Conservation (phyloP, 345 rosid species). For the Iberis pinnata region DNA sequence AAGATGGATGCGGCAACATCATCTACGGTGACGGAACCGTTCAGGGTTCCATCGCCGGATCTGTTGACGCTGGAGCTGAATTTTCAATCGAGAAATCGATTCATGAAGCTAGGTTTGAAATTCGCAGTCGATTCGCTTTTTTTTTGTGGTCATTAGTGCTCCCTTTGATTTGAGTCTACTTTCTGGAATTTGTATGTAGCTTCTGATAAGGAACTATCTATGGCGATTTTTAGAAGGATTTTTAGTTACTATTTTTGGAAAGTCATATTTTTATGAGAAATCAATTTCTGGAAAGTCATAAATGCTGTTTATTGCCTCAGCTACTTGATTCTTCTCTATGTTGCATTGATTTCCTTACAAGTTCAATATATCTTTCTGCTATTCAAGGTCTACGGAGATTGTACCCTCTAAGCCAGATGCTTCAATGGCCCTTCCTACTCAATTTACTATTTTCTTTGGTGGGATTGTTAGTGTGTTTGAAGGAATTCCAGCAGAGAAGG, state of each 20-base stretch:
- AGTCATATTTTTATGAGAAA: too few relatives aligned
- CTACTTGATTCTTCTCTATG: background rate
- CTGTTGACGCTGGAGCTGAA: too few relatives aligned
- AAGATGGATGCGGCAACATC: constrained; percentile 18
- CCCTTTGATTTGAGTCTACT: background rate
- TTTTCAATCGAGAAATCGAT: constrained; percentile 20
- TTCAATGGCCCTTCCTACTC: constrained; percentile 33
- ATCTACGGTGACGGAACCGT: constrained; percentile 21
- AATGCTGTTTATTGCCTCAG: background rate
- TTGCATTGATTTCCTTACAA: background rate
- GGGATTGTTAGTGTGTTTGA: constrained; percentile 71
- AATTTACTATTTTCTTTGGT: constrained; percentile 76
- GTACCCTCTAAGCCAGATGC: constrained; percentile 34
- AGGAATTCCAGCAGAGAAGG: constrained; percentile 66
- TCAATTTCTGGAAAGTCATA: too few relatives aligned
- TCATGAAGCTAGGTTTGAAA: constrained; percentile 30
- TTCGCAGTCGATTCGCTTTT: too few relatives aligned
- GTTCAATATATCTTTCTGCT: background rate
- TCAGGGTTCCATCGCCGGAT: constrained; percentile 27
- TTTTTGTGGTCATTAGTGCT: too few relatives aligned
- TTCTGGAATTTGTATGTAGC: background rate
- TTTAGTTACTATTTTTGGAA: background rate
- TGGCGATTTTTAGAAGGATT: too few relatives aligned
- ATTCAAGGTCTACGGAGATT: constrained; percentile 32
- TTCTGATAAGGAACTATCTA: too few relatives aligned